These are phyloP conservation scores for Chamaenerion angustifolium DNA, from an alignment of 345 rosid species.

Conservation along the genomic window DNA sequence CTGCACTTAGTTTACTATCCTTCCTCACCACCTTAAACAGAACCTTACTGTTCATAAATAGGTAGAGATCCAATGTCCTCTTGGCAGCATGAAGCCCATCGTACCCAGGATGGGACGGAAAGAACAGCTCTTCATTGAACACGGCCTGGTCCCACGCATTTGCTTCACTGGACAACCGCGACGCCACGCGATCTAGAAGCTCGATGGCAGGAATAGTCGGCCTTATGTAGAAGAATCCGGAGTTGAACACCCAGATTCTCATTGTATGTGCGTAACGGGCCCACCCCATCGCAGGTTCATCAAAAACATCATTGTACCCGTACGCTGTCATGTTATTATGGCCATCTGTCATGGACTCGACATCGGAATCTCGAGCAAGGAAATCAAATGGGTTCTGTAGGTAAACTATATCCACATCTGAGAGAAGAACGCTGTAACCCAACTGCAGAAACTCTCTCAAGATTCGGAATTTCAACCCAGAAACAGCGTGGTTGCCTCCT, in stretches of 20 bases:
- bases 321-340: constrained; percentile 67
- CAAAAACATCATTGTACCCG: constrained; percentile 66
- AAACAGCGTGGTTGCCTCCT: constrained; percentile 70
- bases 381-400: constrained; percentile 70
- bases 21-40: constrained; percentile 75
- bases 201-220: constrained; percentile 68
- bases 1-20: constrained; percentile 37
- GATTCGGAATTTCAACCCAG: constrained; percentile 67
- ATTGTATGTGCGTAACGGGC: constrained; percentile 75
- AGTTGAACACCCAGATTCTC: constrained; percentile 89
- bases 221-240: constrained; percentile 75
- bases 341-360: constrained; percentile 84
- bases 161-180: constrained; percentile 28
- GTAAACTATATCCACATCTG: constrained; percentile 71
- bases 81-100: constrained; percentile 63
- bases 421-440: constrained; percentile 80
- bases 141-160: constrained; percentile 80
- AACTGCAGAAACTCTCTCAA: constrained; percentile 80
- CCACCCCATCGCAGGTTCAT: constrained; percentile 88
- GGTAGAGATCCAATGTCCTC: constrained; percentile 68
- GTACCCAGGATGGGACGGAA: constrained; percentile 66
- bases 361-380: constrained; percentile 68
- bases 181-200: constrained; percentile 76
- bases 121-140: constrained; percentile 70
- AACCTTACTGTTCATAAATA: constrained; percentile 80